Base-by-base conservation (phyloP, 1,284 basidiomycete species). In the Marasmius oreades region DNA sequence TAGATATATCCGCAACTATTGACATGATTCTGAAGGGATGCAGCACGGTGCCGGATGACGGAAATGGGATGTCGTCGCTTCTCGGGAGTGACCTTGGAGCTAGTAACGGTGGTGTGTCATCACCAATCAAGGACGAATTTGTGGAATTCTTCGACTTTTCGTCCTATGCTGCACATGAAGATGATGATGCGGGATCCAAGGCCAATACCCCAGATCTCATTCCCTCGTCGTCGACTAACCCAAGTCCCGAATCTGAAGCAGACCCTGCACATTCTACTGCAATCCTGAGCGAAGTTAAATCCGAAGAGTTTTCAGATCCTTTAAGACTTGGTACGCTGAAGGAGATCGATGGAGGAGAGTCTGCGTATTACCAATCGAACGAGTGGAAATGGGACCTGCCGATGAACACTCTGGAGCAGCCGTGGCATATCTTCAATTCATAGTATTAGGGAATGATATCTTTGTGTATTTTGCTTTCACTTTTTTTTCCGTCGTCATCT, bases 311-410 rank as follows among this genome's bases (percentile, higher is more conserved):
- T 16, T 66, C 74, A 23, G 85, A 88, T 66, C 71, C 77, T 42
- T 72, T 87, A 57, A 77, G 82, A 46, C 70, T 86, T 33, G 83
- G 84, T 46, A 70, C 79, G 53, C 82, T 81, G 75, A 81, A 81
- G 64, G 86, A 88, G 66, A 82, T 91, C 46, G 87, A 90, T 63
- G 87, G 86, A 45, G 87, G 87, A 48, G 87, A 90, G 73, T 80
- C 83, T 23, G 76, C 82, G 55, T 89, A 86, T 67, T 90, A 82
- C 69, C 82, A 85, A 59, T 61, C 76, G 34, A 76, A 73, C 53
- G 77, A 77, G 53, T 91, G 84, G 84, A 90, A 87, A 71, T 91
- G 84, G 82, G 88, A 89, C 56, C 77, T 77, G 59, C 65, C 76
- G 28, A 88, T 90, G 85, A 70, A 77, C 55, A 69, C 79, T 33